phyloP scores from a whole-genome alignment of 176 grass and related monocot genomes.

The Saccharum officinarum region DNA sequence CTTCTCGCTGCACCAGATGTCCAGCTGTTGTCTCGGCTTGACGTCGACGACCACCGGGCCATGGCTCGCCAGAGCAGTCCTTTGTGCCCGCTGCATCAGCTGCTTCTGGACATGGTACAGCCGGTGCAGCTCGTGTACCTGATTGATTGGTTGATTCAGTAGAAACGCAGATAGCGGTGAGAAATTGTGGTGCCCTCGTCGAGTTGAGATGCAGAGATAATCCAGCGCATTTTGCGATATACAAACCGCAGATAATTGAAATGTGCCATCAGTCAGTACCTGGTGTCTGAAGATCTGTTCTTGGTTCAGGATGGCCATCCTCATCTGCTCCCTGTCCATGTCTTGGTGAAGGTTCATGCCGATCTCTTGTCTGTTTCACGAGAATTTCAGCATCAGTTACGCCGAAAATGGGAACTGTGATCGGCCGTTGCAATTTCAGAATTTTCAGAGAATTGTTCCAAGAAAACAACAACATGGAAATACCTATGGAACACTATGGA shows the following conservation, averaged over 20 bases:
- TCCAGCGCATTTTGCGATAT: background rate
- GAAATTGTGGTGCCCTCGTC: background rate
- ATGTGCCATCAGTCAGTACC: background rate
- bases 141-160: background rate
- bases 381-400: too few relatives aligned
- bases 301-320: conserved; percentile 57
- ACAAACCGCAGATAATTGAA: too few relatives aligned
- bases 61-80: background rate
- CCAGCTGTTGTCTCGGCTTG: background rate
- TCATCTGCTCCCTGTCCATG: conserved; percentile 67
- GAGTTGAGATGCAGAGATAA: too few relatives aligned
- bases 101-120: conserved; percentile 58
- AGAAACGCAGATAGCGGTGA: background rate
- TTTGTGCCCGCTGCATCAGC: conserved; percentile 26
- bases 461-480: background rate
- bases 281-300: conserved; percentile 72
- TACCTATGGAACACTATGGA: background rate
- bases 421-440: background rate
- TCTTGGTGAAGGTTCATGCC: conserved; percentile 12
- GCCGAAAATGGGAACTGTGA: background rate
- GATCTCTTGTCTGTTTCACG: too few relatives aligned
- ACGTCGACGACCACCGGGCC: background rate
- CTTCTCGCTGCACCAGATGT: background rate
- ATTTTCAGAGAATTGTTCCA: background rate
- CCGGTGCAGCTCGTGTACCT: conserved; percentile 75